Evolutionary conservation across 306 rosid species (phyloP), one percentile per base, ranked within the genome.

Genomic region (Amphicarpaea edgeworthii): DNA sequence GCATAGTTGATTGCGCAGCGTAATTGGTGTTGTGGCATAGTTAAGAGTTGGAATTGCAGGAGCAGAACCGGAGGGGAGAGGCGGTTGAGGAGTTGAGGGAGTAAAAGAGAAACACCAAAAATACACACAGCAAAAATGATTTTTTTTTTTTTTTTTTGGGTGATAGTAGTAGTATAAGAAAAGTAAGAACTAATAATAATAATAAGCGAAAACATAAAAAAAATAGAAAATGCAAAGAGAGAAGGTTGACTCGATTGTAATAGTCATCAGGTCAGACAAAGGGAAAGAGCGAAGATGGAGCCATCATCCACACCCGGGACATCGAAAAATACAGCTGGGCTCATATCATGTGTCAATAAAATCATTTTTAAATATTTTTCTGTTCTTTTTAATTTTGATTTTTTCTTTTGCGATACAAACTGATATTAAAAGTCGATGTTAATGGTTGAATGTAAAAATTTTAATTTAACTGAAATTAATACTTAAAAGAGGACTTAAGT

Each of bases 191-290:
- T 32, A 42, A 12, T 10, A 8, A 8, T 40, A 40, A 40, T 7
- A 65, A 37, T 12, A 62, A 16, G 7, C 2, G 10, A 41, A 40
- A 58, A 4, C 0, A 2, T 14, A 17, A 60, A 59, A 5, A 47
- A 3, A 64, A 24, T 37, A 19, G 5, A 76, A 20, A 69, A 6
- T 63, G 41, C 6, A 51, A 68, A 62, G 61, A 72, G 80, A 82
- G 68, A 60, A 30, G 72, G 86, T 88, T 83, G 91, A 88, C 89
- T 76, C 30, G 38, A 72, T 9, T 42, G 49, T 8, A 77, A 34
- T 72, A 70, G 88, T 87, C 87, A 53, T 77, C 77, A 19, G 40
- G 60, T 40, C 58, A 71, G 67, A 42, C 50, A 54, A 30, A 60
- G 12, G 54, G 67, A 30, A 37, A 43, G 32, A 23, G 28, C 0